Evolutionary conservation across 345 rosid species (phyloP), one percentile per base, ranked within the genome.

Genomic region (Gossypium rotundifolium): DNA sequence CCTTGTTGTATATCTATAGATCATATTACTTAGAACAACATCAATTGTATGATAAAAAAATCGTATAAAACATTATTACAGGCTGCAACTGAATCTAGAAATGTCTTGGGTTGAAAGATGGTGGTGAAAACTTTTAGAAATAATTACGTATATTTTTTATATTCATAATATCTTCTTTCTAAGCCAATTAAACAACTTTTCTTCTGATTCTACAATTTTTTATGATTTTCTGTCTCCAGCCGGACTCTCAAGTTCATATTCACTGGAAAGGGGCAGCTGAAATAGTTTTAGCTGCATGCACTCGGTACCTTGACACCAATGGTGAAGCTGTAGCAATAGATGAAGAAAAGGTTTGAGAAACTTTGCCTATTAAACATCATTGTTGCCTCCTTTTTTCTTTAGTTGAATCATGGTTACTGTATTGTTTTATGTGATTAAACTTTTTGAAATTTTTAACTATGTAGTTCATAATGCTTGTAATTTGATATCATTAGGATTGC

Each of bases 201-300:
- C 5, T 70, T 74, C 71, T 76, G 7, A 67, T 72, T 20, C 52
- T 42, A 49, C 14, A 1, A 23, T 16, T 27, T 46, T 58, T 13
- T 65, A 53, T 72, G 29, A 22, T 61, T 11, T 4, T 61, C 46
- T 72, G 29, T 49, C 10, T 71, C 65, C 85, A 93, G 99, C 57
- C 84, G 23, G 88, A 89, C 81, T 86, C 88, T 27, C 75, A 84
- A 77, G 92, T 95, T 76, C 91, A 61, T 72, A 84, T 95, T 86
- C 90, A 95, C 78, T 95, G 98, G 99, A 95, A 95, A 85, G 99
- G 99, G 13, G 99, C 97, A 60, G 99, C 99, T 16, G 99, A 95
- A 88, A 90, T 95, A 80, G 90, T 93, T 74, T 82, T 95, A 80
- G 83, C 87, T 57, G 90, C 92, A 42, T 95, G 99, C 77, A 78